Evolutionary conservation across 768 basidiomycete species (phyloP).

Genomic region (Auriculariales sp.): DNA sequence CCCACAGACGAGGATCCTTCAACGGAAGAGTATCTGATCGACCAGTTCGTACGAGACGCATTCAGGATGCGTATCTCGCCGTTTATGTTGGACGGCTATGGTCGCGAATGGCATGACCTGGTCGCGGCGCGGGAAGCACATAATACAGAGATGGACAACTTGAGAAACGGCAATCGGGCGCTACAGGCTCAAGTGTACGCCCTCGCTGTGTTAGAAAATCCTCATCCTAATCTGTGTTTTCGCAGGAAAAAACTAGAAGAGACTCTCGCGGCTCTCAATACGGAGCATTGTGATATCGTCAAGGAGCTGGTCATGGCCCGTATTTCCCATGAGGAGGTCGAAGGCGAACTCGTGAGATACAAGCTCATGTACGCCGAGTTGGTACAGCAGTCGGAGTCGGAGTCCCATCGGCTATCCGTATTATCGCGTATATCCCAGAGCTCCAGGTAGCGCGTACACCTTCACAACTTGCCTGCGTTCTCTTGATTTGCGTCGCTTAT

Average conservation of each 20-base stretch:
- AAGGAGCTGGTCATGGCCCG: constrained; percentile 85
- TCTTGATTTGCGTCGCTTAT: no score
- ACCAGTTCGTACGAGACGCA: constrained; percentile 81
- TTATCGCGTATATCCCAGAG: not conserved
- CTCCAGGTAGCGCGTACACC: no score
- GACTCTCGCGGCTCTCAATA: constrained; percentile 62
- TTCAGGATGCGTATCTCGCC: constrained; percentile 79
- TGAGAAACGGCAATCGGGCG: constrained; percentile 65
- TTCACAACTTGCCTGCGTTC: no score
- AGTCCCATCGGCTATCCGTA: not conserved
- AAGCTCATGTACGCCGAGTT: constrained; percentile 81
- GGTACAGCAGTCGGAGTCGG: constrained; percentile 36
- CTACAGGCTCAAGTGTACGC: constrained; percentile 70
- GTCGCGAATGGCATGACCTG: constrained; percentile 77
- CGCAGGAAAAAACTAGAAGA: constrained; percentile 66
- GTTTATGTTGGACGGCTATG: constrained; percentile 86
- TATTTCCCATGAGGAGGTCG: constrained; percentile 82
- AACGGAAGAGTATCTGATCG: constrained; percentile 37
- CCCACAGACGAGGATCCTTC: not conserved
- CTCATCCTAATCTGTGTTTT: not conserved
- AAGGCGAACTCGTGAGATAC: constrained; percentile 86
- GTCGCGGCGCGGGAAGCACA: constrained; percentile 69
- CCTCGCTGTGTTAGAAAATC: not conserved
- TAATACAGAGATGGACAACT: constrained; percentile 65
- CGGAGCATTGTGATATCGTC: constrained; percentile 67